A percentile compares a stretch with the other conserved stretches of the same genome.
These are phyloP conservation scores for Rhodotorula glutinis DNA, from an alignment of 1,284 basidiomycete species.

Conservation along the genomic window DNA sequence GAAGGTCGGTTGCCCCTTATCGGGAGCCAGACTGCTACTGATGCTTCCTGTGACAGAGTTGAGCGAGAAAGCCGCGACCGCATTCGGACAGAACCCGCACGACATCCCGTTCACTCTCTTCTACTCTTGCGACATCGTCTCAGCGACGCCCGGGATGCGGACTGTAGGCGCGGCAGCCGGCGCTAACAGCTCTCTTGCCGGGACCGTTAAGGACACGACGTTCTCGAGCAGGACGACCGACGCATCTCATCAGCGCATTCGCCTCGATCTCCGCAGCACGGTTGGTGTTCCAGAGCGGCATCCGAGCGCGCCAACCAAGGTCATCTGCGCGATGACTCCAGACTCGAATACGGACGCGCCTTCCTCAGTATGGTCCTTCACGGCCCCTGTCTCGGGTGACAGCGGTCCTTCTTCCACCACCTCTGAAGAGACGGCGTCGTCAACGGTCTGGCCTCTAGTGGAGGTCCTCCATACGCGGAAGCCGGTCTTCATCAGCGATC, in stretches of 20 bases:
- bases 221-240: not conserved
- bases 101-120: constrained; percentile 38
- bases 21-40: too few species aligned
- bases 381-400: not conserved
- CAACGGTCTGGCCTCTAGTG: constrained; percentile 29
- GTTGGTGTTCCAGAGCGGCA: constrained; percentile 28
- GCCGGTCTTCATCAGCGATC: constrained; percentile 28
- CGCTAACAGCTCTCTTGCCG: too few species aligned
- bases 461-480: constrained; percentile 25
- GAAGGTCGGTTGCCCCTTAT: constrained; percentile 3
- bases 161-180: not conserved
- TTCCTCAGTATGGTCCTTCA: constrained; percentile 1
- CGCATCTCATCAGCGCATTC: not conserved
- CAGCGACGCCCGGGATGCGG: not conserved
- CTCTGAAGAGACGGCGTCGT: not conserved
- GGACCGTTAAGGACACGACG: not conserved
- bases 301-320: constrained; percentile 14
- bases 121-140: constrained; percentile 23
- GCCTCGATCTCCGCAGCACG: constrained; percentile 15
- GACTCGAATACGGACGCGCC: not conserved
- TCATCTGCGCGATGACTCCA: constrained; percentile 10
- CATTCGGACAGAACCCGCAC: constrained; percentile 28
- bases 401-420: not conserved
- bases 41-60: constrained; percentile 12
- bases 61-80: constrained; percentile 15